These are phyloP conservation scores for Pythium apleroticum DNA, from an alignment of 352 stramenopile genomes.

Conservation along the genomic window DNA sequence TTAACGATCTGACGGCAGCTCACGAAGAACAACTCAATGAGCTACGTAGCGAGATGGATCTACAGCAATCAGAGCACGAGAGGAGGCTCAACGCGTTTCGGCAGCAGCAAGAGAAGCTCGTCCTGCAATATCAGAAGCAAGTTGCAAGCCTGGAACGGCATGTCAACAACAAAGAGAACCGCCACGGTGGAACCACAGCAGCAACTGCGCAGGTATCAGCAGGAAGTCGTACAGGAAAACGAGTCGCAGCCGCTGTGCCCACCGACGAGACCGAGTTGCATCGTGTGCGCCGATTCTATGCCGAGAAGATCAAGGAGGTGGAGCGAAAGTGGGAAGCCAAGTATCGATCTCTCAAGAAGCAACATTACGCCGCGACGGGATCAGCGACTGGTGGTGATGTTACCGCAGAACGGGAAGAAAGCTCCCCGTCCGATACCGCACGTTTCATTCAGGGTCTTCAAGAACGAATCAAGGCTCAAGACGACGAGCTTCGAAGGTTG, in stretches of 20 bases:
- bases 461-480: slow-evolving; percentile 18
- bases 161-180: slow-evolving; percentile 26
- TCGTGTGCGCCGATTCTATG: slow-evolving; percentile 71
- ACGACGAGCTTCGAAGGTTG: slow-evolving; percentile 23
- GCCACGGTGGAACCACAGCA: neutral
- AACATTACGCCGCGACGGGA: slow-evolving; percentile 25
- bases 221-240: neutral
- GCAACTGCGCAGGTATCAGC: neutral
- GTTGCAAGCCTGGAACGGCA: slow-evolving; percentile 54
- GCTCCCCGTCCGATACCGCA: slow-evolving; percentile 10
- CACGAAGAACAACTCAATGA: slow-evolving; percentile 43
- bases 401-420: neutral
- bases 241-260: slow-evolving; percentile 1
- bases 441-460: slow-evolving; percentile 22
- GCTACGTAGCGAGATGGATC: slow-evolving; percentile 50
- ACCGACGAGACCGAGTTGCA: slow-evolving; percentile 38
- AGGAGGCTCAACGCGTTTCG: slow-evolving; percentile 67
- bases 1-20: slow-evolving; percentile 33
- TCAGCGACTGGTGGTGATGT: neutral
- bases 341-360: slow-evolving; percentile 55
- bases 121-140: slow-evolving; percentile 69
- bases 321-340: slow-evolving; percentile 77
- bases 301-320: slow-evolving; percentile 72
- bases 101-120: slow-evolving; percentile 77
- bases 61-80: slow-evolving; percentile 48